Base-by-base conservation (phyloP, 345 rosid genomes). In the Sonneratia caseolaris region DNA sequence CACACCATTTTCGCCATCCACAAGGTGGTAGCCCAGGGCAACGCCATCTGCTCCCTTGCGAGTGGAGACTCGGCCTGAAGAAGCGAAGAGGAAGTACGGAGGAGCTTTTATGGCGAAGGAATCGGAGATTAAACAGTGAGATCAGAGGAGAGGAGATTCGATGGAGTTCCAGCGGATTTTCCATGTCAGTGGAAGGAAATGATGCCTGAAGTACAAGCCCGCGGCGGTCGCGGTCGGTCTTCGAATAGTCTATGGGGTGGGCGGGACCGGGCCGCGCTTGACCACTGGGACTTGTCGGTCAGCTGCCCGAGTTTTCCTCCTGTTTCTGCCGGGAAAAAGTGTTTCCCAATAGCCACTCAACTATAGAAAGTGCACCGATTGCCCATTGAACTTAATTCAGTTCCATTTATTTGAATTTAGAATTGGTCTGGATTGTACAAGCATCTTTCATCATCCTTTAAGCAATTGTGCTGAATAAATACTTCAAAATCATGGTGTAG, bases 1-100 rank as follows among this genome's bases (percentile, higher is more conserved):
- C 89, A 86, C 27, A 90, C 96, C 86, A 86, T 70, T 78, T 71
- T 85, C 64, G 85, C 85, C 83, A 88, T 68, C 92, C 87, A 86
- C 37, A 86, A 53, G 51, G 91, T 77, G 81, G 83, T 66, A 27
- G 75, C 81, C 88, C 79, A 83, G 38, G 90, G 86, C 87, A 91
- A 68, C 71, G 87, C 86, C 97, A 91, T 91, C 67, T 66, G 64
- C 47, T 7, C 49, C 40, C 16, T 66, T 40, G 35, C 64, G 66
- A 38, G 3, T 35, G 42, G 48, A 38, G 43, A 48, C 27, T 3
- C 68, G 42, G 40, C 59, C 43, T 55, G 40, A 18, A 5, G 61
- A 0, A 35, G 71, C 24, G 43, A 69, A 7, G 35, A 18, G 22
- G 22, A 53, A 18, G 59, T 19, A 53, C 19, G 18, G 59, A 19